Base-by-base conservation (phyloP, 2,329 filamentous ascomycete genomes). In the Aspergillus niger region DNA sequence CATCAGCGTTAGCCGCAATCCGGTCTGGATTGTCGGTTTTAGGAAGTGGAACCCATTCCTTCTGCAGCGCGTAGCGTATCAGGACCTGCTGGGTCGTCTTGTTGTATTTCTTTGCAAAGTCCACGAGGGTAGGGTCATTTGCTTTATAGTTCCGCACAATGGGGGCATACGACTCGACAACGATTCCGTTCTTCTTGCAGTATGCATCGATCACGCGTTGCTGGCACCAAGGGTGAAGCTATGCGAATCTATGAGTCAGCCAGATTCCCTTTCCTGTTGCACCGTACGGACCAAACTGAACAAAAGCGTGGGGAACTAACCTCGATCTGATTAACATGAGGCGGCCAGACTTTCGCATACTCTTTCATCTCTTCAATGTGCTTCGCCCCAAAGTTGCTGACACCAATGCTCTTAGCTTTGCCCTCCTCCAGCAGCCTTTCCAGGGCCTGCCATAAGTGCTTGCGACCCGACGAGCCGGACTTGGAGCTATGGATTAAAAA, bases 1-100 rank as follows among this genome's bases (percentile, higher is more conserved):
- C 80, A 57, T 87, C 77, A 0, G 82, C 80, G 68, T 92, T 93
- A 71, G 87, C 83, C 61, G 80, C 78, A 64, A 92, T 91, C 11
- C 89, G 82, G 30, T 82, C 84, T 0, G 86, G 82, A 4, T 85
- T 89, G 53, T 89, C 88, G 62, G 87, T 91, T 83, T 92, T 92
- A 22, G 90, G 89, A 62, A 92, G 78, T 49, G 89, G 89, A 36
- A 90, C 82, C 73, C 86, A 87, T 3, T 86, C 89, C 77, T 91
- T 93, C 76, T 96, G 90, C 76, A 96, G 75, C 67, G 89, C 90
- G 84, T 91, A 97, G 64, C 92, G 84, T 53, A 96, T 78, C 69
- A 97, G 76, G 8, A 96, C 79, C 81, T 96, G 92, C 8, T 90
- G 89, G 61, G 89, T 85, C 7, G 85, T 85, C 78, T 89, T 92